Evolutionary conservation across 1,284 basidiomycete genomes (phyloP).

Genomic region (Marasmius oreades): DNA sequence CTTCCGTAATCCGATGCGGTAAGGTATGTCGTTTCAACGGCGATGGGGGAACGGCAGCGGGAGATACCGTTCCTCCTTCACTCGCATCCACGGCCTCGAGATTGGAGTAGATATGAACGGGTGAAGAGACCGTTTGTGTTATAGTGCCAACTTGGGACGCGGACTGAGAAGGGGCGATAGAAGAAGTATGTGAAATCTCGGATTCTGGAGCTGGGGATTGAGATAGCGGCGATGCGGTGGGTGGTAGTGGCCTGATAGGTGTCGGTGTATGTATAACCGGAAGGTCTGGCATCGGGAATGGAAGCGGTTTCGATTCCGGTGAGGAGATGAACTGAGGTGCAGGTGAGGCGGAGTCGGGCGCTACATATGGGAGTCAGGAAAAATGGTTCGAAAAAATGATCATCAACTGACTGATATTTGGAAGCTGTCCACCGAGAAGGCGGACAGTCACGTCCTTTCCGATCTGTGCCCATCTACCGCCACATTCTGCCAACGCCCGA

Average conservation of each 20-base stretch:
- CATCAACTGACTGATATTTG: conserved; percentile 5
- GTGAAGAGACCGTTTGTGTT: conserved; percentile 12
- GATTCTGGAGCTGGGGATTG: conserved; percentile 27
- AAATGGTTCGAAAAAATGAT: not conserved
- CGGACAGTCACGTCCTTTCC: conserved; percentile 51
- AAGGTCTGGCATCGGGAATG: not conserved
- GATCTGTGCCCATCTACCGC: conserved; percentile 61
- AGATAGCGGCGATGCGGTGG: conserved; percentile 17
- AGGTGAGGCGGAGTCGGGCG: not conserved
- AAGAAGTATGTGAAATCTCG: conserved; percentile 34
- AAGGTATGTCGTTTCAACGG: conserved; percentile 24
- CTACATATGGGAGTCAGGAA: no score
- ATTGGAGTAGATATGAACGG: conserved; percentile 10
- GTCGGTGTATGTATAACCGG: conserved; percentile 11
- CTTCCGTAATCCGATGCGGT: conserved; percentile 43
- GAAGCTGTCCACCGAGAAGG: not conserved
- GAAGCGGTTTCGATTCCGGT: not conserved
- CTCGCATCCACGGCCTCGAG: conserved; percentile 6
- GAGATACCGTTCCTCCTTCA: conserved; percentile 7
- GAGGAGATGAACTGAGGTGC: not conserved
- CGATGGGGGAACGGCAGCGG: conserved; percentile 11
- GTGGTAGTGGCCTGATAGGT: conserved; percentile 1
- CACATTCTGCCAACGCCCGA: conserved; percentile 63
- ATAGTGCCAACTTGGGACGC: conserved; percentile 46
- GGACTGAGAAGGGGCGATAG: conserved; percentile 63